Evolutionary conservation across 1,139 yeast species (phyloP), one percentile per base, ranked within the genome.

Genomic region (Saccharomyces hybrid): DNA sequence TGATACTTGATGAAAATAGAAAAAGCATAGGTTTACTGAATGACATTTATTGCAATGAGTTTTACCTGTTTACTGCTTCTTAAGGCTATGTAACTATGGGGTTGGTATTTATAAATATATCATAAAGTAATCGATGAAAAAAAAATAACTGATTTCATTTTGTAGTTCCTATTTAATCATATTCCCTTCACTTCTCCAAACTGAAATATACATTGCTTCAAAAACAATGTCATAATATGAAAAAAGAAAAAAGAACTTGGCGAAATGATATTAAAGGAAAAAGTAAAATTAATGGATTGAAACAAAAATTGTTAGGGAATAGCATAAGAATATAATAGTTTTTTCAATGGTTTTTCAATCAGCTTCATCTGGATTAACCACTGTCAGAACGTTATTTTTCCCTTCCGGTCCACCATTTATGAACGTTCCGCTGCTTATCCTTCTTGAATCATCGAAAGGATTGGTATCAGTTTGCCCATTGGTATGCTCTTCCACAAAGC

Each of bases 361-460:
- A 31, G 48, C 60, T 53, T 63, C 66, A 53, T 68, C 71, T 4
- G 71, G 71, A 46, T 68, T 68, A 14, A 67, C 71, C 20, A 68
- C 66, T 4, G 71, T 68, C 20, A 68, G 55, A n/a, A 60, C 57
- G 44, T 66, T 64, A 11, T 56, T 63, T 23, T 56, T 57, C 20
- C 55, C 57, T 9, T 56, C 53, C 13, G 53, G 56, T 23, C 58
- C 50, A 14, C 54, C 59, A 32, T 59, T 59, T 25, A 60, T 48
- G 14, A 66, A 49, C 1, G 71, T 65, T 1, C 70, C 70, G 47
- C 60, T 59, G 55, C 69, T 66, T 52, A 67, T 61, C 42, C 71
- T 59, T 50, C 69, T 62, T 8, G 68, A 59, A 53, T 68, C 71
- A 52, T 67, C 71, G 54, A 68, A 68, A 47, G 70, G 70, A 50